Base-by-base conservation (phyloP, 2,329 filamentous ascomycete genomes). In the Didymella keratinophila region DNA sequence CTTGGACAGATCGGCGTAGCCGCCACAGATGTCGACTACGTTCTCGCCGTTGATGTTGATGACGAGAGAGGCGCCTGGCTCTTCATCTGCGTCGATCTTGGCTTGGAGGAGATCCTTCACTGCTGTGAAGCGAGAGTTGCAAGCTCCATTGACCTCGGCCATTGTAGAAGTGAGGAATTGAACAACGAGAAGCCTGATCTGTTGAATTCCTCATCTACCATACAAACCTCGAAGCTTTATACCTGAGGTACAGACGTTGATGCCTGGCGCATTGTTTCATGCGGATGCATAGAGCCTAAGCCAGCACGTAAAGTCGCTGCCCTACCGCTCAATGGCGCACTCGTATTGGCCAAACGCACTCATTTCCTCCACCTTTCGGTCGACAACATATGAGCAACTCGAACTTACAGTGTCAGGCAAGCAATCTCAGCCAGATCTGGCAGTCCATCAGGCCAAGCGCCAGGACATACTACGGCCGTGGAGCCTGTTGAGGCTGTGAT, bases 11-110 rank as follows among this genome's bases (percentile, higher is more conserved):
- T 66, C 58, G 2, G 63, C 59, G 12, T 62, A 55, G 12, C 66
- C 66, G 21, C 66, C 66, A 58, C 64, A 68, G 41, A 67, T n/a
- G 25, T 68, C 63, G 12, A 68, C 37, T 4, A 68, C 63, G 9
- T 63, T 54, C n/a, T 58, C 60, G 23, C 66, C 66, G 9, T 60
- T 21, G 11, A 68, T 18, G 7, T 68, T 66, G 49, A 68, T 49
- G 14, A 58, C 60, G 34, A 68, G 28, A 12, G 64, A 68, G 6
- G 60, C 63, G 4, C 66, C 66, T 6, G 66, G 44, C 27, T 68
- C 66, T 12, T 58, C 46, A 3, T 55, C 61, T 8, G 52, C 44
- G 14, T 61, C 54, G 44, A 68, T 50, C 7, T 58, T 60, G 21
- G 47, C 41, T 45, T 68, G 61, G 2, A 64, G 32, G 10, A 62